phyloP scores from a whole-genome alignment of 2,329 filamentous ascomycete species.

The Penicillium sp. region DNA sequence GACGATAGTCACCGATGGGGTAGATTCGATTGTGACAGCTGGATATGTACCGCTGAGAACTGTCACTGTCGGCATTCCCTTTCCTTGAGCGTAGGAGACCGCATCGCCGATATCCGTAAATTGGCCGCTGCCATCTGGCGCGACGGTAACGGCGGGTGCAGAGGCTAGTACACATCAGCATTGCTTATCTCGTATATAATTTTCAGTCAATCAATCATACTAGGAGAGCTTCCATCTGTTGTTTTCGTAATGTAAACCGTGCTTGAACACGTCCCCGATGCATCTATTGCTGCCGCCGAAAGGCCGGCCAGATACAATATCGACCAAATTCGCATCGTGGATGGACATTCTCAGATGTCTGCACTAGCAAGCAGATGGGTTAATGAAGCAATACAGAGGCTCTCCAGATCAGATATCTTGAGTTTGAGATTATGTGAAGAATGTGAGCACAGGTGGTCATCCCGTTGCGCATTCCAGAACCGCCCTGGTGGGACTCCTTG shows the following conservation, averaged over 20 bases:
- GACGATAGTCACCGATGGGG: slow-evolving; percentile 51
- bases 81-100: slow-evolving; percentile 51
- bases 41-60: slow-evolving; percentile 56
- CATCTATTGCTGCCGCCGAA: neutral
- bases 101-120: slow-evolving; percentile 55
- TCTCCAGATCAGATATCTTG: neutral
- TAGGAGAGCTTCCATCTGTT: neutral
- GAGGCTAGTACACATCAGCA: slow-evolving; percentile 12
- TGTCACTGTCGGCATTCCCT: slow-evolving; percentile 51
- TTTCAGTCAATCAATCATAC: neutral
- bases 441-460: slow-evolving; percentile 4
- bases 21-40: slow-evolving; percentile 48
- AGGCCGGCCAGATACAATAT: slow-evolving; percentile 10
- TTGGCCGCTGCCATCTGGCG: slow-evolving; percentile 52
- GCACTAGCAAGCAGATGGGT: neutral
- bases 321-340: slow-evolving; percentile 9
- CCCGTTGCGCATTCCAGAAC: slow-evolving; percentile 1
- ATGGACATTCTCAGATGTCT: neutral
- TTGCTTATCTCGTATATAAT: no score
- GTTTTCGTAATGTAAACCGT: slow-evolving; percentile 11
- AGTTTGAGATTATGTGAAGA: neutral
- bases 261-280: slow-evolving; percentile 10
- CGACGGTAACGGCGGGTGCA: slow-evolving; percentile 50
- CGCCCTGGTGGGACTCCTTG: neutral
- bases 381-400: neutral